These are phyloP conservation scores for Hyaloscypha finlandica DNA, from an alignment of 495 filamentous ascomycete genomes.

Conservation along the genomic window DNA sequence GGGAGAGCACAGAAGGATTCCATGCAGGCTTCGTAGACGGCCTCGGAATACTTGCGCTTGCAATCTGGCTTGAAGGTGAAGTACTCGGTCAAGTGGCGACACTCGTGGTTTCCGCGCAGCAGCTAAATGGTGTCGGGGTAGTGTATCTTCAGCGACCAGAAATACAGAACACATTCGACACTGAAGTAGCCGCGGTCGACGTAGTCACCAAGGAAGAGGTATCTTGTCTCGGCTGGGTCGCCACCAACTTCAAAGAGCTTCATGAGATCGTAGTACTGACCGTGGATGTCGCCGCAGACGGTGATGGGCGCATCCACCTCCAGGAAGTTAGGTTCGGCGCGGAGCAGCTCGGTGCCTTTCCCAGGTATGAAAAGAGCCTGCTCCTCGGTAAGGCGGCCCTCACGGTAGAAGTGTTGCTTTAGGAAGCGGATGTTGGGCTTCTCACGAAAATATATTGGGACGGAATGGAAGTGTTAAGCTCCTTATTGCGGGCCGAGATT, in stretches of 20 bases:
- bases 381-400: no score
- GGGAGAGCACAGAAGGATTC: slow-evolving; percentile 99
- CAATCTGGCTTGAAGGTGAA: slow-evolving; percentile 99
- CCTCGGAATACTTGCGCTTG: slow-evolving; percentile 97
- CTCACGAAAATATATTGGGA: no score
- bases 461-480: no score
- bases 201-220: slow-evolving; percentile 97
- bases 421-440: no score
- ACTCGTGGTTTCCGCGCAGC: slow-evolving; percentile 95
- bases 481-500: no score
- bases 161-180: slow-evolving; percentile 94
- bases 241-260: slow-evolving; percentile 97
- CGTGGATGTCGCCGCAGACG: slow-evolving; percentile 81
- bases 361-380: no score
- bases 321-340: no score
- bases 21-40: slow-evolving; percentile 99
- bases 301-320: no score
- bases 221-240: slow-evolving; percentile 97
- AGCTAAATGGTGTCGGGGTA: slow-evolving; percentile 99
- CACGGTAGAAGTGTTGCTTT: no score
- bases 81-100: slow-evolving; percentile 97
- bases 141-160: slow-evolving; percentile 98
- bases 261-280: slow-evolving; percentile 96
- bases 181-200: slow-evolving; percentile 98
- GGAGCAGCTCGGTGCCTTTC: no score